These are phyloP conservation scores for Microsporum ferrugineum DNA, from an alignment of 2,329 filamentous ascomycete genomes.

Conservation along the genomic window DNA sequence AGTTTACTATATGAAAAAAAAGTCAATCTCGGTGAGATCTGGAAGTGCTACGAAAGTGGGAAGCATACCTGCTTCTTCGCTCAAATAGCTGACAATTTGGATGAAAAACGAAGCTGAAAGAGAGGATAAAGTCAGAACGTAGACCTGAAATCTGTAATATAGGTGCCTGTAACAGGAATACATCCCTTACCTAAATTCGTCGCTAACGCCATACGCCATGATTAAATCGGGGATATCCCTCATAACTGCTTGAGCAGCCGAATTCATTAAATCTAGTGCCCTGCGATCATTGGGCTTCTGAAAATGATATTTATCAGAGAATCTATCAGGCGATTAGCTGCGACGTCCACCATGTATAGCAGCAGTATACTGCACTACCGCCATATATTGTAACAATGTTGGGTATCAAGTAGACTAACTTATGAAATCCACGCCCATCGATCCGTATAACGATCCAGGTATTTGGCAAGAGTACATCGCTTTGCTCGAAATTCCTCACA, in stretches of 20 bases:
- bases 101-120: constrained; percentile 69
- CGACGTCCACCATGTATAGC: not conserved
- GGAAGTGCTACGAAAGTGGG: not conserved
- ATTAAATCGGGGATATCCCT: constrained; percentile 72
- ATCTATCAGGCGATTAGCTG: constrained; percentile 38
- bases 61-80: constrained; percentile 58
- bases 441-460: constrained; percentile 94
- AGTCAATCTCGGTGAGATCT: not conserved
- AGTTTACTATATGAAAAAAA: constrained; percentile 54
- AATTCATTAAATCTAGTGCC: constrained; percentile 89
- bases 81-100: constrained; percentile 76
- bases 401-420: constrained; percentile 41
- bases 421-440: constrained; percentile 89
- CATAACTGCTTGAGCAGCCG: constrained; percentile 74
- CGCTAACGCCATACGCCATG: constrained; percentile 84
- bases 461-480: constrained; percentile 68
- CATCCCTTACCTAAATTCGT: constrained; percentile 57
- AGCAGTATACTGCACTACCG: not conserved
- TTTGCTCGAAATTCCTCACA: constrained; percentile 77
- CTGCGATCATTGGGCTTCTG: constrained; percentile 84
- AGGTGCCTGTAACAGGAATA: constrained; percentile 1
- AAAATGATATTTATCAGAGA: constrained; percentile 73
- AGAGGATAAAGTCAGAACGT: not conserved
- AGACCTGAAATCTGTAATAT: too few relatives aligned
- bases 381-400: not conserved